A percentile compares a stretch with the other conserved stretches of the same genome.
phyloP scores from a whole-genome alignment of 495 filamentous ascomycete species.

The Tuber brumale region DNA sequence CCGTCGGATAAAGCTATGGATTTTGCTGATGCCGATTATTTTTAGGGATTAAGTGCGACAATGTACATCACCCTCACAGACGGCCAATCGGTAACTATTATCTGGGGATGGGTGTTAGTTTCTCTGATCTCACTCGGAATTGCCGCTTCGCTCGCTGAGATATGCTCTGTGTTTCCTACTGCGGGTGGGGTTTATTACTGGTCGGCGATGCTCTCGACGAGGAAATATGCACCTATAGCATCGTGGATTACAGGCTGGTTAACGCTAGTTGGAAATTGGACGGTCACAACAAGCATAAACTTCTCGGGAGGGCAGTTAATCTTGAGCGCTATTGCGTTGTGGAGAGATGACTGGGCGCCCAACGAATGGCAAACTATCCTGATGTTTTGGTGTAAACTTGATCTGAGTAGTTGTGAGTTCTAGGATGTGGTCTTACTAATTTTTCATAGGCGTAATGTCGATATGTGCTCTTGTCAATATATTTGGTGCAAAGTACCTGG shows the following conservation, averaged over 20 bases:
- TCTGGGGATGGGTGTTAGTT: conserved; percentile 49
- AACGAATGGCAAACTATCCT: conserved; percentile 59
- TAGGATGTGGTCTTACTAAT: not conserved
- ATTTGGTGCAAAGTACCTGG: conserved; percentile 53
- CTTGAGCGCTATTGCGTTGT: conserved; percentile 56
- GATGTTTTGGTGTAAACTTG: conserved; percentile 53
- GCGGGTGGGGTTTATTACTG: conserved; percentile 51
- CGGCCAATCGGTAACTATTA: conserved; percentile 53
- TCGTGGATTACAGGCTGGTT: conserved; percentile 50
- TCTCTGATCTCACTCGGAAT: conserved; percentile 46
- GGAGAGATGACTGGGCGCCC: conserved; percentile 56
- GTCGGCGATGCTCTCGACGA: conserved; percentile 49
- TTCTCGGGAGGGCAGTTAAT: conserved; percentile 56
- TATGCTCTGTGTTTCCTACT: conserved; percentile 48
- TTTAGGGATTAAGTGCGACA: conserved; percentile 50
- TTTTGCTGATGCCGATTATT: not conserved
- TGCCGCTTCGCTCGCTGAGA: conserved; percentile 47
- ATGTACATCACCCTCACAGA: conserved; percentile 60
- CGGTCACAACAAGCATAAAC: conserved; percentile 50
- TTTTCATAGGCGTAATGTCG: conserved; percentile 47
- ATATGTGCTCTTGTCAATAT: conserved; percentile 55
- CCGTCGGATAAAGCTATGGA: conserved; percentile 24
- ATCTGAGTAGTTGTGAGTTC: not conserved
- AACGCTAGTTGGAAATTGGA: conserved; percentile 51
- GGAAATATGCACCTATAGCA: conserved; percentile 47